Conservation (phyloP, 169 alveolate species). For the Eimeria praecox region DNA sequence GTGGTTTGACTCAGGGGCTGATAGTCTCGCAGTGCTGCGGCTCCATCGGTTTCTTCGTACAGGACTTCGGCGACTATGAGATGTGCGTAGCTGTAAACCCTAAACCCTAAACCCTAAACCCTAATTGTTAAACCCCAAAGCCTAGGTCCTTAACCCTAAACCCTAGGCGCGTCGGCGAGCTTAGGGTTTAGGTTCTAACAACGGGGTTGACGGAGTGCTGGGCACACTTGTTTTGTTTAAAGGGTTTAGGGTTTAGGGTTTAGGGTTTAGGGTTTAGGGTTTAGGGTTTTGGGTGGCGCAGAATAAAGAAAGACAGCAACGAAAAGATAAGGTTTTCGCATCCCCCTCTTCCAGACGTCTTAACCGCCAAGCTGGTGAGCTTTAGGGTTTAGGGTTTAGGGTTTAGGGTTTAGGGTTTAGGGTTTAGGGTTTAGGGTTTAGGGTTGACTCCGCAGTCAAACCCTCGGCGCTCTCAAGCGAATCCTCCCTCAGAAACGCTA, state of each 20-base stretch:
- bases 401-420: constrained; percentile 8
- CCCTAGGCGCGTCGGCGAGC: too few species aligned
- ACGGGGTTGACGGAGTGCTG: background rate
- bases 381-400: constrained; percentile 24
- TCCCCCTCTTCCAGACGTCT: constrained; percentile 13
- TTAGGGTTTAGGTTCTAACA: too few species aligned
- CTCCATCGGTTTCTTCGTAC: constrained; percentile 30
- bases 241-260: background rate
- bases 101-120: constrained; percentile 31
- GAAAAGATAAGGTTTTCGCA: background rate
- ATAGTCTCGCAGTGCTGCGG: constrained; percentile 73
- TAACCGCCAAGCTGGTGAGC: background rate
- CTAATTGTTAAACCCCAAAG: background rate
- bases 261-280: constrained; percentile 35
- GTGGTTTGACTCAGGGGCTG: constrained; percentile 10
- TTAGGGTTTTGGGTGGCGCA: constrained; percentile 23
- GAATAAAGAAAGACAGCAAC: background rate
- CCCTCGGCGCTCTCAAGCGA: background rate
- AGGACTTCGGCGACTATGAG: constrained; percentile 36
- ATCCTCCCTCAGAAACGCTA: background rate
- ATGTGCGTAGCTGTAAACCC: constrained; percentile 12
- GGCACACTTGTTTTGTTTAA: background rate
- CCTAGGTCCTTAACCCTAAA: background rate
- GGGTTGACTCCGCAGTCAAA: background rate
- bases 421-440: background rate